Base-by-base conservation (phyloP, 75 land plant genomes). In the Gnetum montanum region DNA sequence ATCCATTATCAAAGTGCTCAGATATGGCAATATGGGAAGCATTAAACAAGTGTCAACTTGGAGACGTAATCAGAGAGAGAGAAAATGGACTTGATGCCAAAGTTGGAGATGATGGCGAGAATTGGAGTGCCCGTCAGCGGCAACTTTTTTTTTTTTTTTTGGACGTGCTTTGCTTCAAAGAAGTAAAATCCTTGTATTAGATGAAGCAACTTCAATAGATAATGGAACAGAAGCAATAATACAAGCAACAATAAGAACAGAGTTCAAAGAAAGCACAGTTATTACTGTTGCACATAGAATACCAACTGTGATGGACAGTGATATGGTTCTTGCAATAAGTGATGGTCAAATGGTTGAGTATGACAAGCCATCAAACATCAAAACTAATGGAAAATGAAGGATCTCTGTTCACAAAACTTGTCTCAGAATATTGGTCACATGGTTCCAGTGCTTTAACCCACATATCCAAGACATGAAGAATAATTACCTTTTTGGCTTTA, bases 351-450 rank as follows among this genome's bases (percentile, higher is more conserved):
- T 94, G 57, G 74, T 80, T 30, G 98, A 94, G 63, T 81, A 54
- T 57, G 90, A 86, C 33, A n/a, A n/a, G n/a, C n/a, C n/a, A n/a
- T n/a, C 66, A 68, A 31, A 89, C 95, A 18, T 43, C 15, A 50
- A 73, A 73, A 54, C 80, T 89, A 35, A 64, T 89, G 76, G 75
- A 68, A 54, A 60, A 57, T 26, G 78, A 85, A 45, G 74, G 72
- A 10, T 88, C 98, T 1, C 51, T 88, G 46, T 93, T 93, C 59
- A 74, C 78, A 25, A 61, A 69, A 61, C 70, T 88, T 30, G 89
- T 88, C 22, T 74, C 72, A 59, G 98, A 93, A 67, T 88, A 84
- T 67, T 84, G 94, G 94, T 76, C 82, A 13, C 79, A 75, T 46
- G 58, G 74, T 8, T 59, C 68, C 35, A 49, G 67, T 19, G 54